These are phyloP conservation scores for Dichotomopilus funicola DNA, from an alignment of 2,329 filamentous ascomycete species.

Conservation along the genomic window DNA sequence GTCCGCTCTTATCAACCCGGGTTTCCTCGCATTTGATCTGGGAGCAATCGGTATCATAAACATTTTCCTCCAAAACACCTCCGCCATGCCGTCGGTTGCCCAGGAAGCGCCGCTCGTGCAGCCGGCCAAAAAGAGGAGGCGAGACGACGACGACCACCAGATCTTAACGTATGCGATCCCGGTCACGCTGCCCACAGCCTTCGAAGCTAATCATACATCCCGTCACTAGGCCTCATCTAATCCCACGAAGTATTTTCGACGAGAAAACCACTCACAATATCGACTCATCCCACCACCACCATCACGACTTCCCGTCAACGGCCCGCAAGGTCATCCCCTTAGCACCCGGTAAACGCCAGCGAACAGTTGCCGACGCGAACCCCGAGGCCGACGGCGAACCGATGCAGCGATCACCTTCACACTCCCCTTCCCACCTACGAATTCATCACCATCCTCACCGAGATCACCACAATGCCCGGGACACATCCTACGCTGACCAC, in stretches of 20 bases:
- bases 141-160: conserved; percentile 27
- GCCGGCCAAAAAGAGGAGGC: conserved; percentile 33
- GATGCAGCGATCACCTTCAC: conserved; percentile 9
- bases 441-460: neutral
- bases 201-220: conserved; percentile 8
- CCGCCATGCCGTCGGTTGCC: conserved; percentile 33
- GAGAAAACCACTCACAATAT: conserved; percentile 9
- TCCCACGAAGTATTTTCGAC: conserved; percentile 8
- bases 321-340: conserved; percentile 19
- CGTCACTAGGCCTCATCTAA: conserved; percentile 7
- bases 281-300: conserved; percentile 3
- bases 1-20: neutral
- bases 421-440: conserved; percentile 4
- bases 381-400: conserved; percentile 8
- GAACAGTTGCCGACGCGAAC: conserved; percentile 11
- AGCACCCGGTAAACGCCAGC: conserved; percentile 18
- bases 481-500: neutral
- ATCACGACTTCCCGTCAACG: conserved; percentile 1
- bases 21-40: neutral
- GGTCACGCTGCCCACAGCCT: conserved; percentile 3
- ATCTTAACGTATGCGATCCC: conserved; percentile 16
- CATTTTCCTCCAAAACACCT: neutral
- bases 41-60: neutral
- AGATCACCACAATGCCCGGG: neutral
- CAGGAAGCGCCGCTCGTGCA: conserved; percentile 28